Evolutionary conservation across 129 eudicot species (phyloP).

Genomic region (Centaurea solstitialis): DNA sequence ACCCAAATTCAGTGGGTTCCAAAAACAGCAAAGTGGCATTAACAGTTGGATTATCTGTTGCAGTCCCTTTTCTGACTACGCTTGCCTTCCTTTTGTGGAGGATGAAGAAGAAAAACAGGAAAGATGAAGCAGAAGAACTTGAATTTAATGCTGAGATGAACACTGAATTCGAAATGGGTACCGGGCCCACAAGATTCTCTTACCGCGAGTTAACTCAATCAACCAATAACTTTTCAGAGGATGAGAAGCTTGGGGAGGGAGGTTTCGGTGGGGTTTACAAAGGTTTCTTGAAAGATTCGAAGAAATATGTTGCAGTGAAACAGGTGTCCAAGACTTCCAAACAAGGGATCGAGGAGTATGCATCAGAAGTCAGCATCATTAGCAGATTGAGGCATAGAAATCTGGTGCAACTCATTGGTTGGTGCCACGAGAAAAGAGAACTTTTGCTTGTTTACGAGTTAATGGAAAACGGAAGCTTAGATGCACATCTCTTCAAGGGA

Average conservation of each 20-base stretch:
- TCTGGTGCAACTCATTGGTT: conserved; percentile 44
- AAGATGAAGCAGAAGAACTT: neutral
- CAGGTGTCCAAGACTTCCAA: neutral
- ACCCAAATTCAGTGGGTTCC: neutral
- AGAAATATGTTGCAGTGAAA: neutral
- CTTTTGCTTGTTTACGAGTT: conserved; percentile 27
- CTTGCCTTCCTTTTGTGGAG: conserved; percentile 1
- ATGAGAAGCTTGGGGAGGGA: conserved; percentile 40
- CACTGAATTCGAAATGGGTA: conserved; percentile 20
- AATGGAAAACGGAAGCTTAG: conserved; percentile 33
- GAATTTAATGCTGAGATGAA: neutral
- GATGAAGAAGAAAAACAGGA: conserved; percentile 5
- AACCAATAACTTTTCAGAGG: conserved; percentile 25
- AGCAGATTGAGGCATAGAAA: conserved; percentile 34
- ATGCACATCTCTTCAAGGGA: conserved; percentile 38
- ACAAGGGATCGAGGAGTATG: neutral
- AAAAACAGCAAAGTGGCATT: neutral
- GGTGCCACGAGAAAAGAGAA: conserved; percentile 42
- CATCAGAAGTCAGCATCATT: conserved; percentile 35
- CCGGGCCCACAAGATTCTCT: conserved; percentile 37
- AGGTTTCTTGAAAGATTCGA: neutral
- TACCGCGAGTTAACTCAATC: conserved; percentile 24
- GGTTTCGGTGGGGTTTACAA: conserved; percentile 14
- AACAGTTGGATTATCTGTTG: conserved; percentile 6
- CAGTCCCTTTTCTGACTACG: neutral